phyloP scores from a whole-genome alignment of 148 eudicot genomes.

The Persicaria tinctoria region DNA sequence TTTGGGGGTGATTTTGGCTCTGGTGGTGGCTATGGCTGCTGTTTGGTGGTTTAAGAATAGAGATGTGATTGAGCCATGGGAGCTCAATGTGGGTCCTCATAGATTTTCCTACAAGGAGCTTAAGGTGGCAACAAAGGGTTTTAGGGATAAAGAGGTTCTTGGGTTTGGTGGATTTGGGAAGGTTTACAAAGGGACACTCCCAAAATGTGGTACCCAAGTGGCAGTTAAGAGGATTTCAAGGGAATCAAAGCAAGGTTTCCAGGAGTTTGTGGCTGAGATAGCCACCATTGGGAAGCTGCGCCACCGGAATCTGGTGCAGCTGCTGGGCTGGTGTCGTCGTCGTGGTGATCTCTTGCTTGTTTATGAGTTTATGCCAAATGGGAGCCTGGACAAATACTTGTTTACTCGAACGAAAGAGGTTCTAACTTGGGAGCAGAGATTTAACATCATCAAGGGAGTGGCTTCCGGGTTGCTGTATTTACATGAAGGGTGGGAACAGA shows the following conservation, averaged over 20 bases:
- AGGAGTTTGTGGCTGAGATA: slow-evolving; percentile 61
- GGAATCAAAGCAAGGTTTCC: slow-evolving; percentile 68
- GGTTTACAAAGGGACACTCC: slow-evolving; percentile 66
- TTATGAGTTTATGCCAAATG: slow-evolving; percentile 82
- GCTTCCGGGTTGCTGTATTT: slow-evolving; percentile 63
- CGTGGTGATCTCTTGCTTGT: slow-evolving; percentile 62
- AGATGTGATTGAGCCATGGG: slow-evolving; percentile 74
- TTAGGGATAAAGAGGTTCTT: slow-evolving; percentile 47
- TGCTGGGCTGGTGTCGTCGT: slow-evolving; percentile 73
- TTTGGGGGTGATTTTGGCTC: slow-evolving; percentile 19
- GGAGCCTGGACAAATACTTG: slow-evolving; percentile 64
- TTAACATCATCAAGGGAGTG: slow-evolving; percentile 66
- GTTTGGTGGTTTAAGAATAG: slow-evolving; percentile 44
- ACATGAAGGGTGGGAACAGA: slow-evolving; percentile 82
- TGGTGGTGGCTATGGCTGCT: slow-evolving; percentile 21
- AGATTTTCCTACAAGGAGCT: slow-evolving; percentile 62
- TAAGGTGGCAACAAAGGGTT: slow-evolving; percentile 64
- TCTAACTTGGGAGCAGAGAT: slow-evolving; percentile 64
- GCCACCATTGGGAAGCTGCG: slow-evolving; percentile 60
- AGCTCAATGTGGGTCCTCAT: slow-evolving; percentile 70
- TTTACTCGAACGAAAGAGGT: slow-evolving; percentile 31
- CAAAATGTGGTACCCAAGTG: slow-evolving; percentile 30
- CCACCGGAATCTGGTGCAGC: slow-evolving; percentile 62
- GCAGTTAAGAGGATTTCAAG: slow-evolving; percentile 69
- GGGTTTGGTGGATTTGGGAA: slow-evolving; percentile 86